Conservation (phyloP, 306 rosid genomes). For the Comarum palustre region DNA sequence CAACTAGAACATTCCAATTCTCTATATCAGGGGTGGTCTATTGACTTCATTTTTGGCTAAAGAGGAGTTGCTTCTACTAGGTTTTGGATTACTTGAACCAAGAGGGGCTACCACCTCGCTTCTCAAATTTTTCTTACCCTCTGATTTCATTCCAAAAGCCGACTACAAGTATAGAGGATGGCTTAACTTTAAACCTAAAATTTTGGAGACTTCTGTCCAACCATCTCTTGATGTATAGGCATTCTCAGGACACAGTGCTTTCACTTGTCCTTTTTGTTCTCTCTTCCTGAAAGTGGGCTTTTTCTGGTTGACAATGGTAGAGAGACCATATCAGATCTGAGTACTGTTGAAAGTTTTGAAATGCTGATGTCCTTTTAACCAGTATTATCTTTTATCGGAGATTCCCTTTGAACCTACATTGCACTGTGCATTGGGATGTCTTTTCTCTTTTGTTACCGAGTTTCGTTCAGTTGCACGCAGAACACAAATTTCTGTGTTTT, state of each 20-base stretch:
- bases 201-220: conserved; percentile 57
- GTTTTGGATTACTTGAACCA: conserved; percentile 45
- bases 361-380: neutral
- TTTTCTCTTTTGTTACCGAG: neutral
- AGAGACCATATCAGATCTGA: conserved; percentile 17
- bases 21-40: conserved; percentile 47
- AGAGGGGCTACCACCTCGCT: conserved; percentile 28
- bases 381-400: neutral
- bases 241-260: conserved; percentile 26
- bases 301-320: conserved; percentile 17
- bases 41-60: conserved; percentile 41
- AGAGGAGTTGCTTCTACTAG: conserved; percentile 44
- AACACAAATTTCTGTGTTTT: no score
- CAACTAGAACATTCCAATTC: conserved; percentile 37
- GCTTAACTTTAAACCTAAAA: conserved; percentile 46
- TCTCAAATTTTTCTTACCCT: conserved; percentile 23
- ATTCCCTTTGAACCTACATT: neutral
- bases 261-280: conserved; percentile 19
- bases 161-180: conserved; percentile 30
- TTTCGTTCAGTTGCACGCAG: neutral
- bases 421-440: neutral
- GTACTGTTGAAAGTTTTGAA: conserved; percentile 15
- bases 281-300: conserved; percentile 14
- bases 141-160: conserved; percentile 39
- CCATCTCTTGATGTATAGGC: conserved; percentile 38